phyloP scores from a whole-genome alignment of 1,284 basidiomycete genomes.

The Heimioporus retisporus region DNA sequence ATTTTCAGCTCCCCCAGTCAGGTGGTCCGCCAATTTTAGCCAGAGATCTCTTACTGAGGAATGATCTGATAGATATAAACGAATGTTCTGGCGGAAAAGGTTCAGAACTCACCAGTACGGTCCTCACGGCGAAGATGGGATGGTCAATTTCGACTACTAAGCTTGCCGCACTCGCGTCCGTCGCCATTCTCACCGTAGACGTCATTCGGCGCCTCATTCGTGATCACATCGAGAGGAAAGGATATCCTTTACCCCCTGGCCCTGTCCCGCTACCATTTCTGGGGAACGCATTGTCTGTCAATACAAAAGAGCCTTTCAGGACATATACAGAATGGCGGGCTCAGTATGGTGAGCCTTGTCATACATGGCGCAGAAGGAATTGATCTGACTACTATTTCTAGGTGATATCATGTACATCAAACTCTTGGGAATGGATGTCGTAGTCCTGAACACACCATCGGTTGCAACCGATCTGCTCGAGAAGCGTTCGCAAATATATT shows the following conservation, averaged over 20 bases:
- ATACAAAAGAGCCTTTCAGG: neutral
- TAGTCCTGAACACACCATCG: constrained; percentile 26
- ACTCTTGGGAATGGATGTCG: constrained; percentile 31
- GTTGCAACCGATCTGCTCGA: constrained; percentile 29
- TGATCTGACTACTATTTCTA: neutral
- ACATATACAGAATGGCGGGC: neutral
- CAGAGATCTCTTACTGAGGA: neutral
- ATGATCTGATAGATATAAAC: too few species aligned
- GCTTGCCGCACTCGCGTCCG: neutral
- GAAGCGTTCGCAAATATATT: constrained; percentile 32
- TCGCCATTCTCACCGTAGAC: neutral
- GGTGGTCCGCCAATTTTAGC: neutral
- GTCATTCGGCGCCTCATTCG: neutral
- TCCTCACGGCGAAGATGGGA: neutral
- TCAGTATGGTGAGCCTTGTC: neutral
- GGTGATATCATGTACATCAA: constrained; percentile 8
- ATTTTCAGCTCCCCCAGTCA: too few species aligned
- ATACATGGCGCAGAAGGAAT: too few species aligned
- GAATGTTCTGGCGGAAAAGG: too few species aligned
- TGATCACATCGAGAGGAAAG: neutral
- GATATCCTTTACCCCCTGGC: neutral
- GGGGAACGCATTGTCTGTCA: neutral
- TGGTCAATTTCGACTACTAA: neutral
- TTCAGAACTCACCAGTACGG: too few species aligned
- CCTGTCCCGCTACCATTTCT: neutral